Base-by-base conservation (phyloP, 176 grass and related monocot genomes). In the Musa itinerans region DNA sequence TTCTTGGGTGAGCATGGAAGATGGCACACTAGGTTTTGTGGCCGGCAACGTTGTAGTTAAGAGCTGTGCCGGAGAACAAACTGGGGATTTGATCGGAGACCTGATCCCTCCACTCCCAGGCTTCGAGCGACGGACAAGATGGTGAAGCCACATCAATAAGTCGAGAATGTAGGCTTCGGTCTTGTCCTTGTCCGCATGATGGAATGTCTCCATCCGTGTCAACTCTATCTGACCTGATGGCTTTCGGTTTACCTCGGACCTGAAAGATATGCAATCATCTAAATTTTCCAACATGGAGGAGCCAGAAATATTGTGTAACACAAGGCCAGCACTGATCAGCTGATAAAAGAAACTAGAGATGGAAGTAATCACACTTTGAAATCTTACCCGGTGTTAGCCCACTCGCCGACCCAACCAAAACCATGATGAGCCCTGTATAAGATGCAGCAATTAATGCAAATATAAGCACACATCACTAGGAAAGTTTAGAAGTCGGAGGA, bases 361-460 rank as follows among this genome's bases (percentile, higher is more conserved):
- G 5, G 12, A 55, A 15, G 11, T 27, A 73, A 1, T 73, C 17
- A 54, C 22, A 26, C 7, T 21, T 25, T 1, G 11, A 14, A 23
- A 72, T 74, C 88, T 83, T 77, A 99, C 95, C 95, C 89, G 76
- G 73, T 88, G 78, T 92, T 92, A 72, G 93, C 93, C 93, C 93
- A 96, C 71, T 96, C 93, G 83, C 93, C 93, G 79, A 96, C 93
- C 93, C 93, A 96, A 65, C 93, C 93, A 57, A 96, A 96, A 65
- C 93, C 89, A 64, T 92, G 90, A 69, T 99, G 77, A 65, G 91
- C 95, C 85, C 95, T 99, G 84, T 53, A 9, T 25, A 29, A 55
- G 53, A 57, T 17, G 52, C 10, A 75, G 11, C 23, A 22, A 48
- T 48, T 9, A 57, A 53, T 24, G 9, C 4, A 56, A 19, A 29